Conservation (phyloP, 2,329 filamentous ascomycete species). For the Metarhizium anisopliae region DNA sequence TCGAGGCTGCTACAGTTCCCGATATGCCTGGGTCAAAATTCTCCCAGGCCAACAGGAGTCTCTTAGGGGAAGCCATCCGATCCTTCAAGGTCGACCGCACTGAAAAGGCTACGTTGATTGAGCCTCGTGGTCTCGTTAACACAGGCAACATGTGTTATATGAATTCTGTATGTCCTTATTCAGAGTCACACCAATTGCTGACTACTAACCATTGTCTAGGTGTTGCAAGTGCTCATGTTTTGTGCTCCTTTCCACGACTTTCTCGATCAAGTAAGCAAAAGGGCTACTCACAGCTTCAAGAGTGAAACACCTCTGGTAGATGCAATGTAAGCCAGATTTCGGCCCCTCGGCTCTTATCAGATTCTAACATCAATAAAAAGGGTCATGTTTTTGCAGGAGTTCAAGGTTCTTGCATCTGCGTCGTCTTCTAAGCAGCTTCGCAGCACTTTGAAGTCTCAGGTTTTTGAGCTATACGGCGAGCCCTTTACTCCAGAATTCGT, state of each 20-base stretch:
- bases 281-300: slow-evolving; percentile 84
- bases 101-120: slow-evolving; percentile 69
- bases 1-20: slow-evolving; percentile 6
- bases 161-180: slow-evolving; percentile 76
- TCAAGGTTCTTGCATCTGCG: slow-evolving; percentile 75
- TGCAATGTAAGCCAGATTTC: slow-evolving; percentile 61
- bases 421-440: slow-evolving; percentile 64
- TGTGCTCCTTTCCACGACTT: slow-evolving; percentile 94
- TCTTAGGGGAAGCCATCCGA: slow-evolving; percentile 68
- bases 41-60: slow-evolving; percentile 39
- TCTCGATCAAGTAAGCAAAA: slow-evolving; percentile 75
- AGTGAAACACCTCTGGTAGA: slow-evolving; percentile 90
- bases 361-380: slow-evolving; percentile 18
- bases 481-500: slow-evolving; percentile 90
- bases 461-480: slow-evolving; percentile 85
- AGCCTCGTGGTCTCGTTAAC: slow-evolving; percentile 89
- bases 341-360: background rate
- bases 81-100: slow-evolving; percentile 59
- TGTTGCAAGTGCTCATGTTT: slow-evolving; percentile 90
- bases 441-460: slow-evolving; percentile 65
- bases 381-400: slow-evolving; percentile 95
- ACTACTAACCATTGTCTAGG: slow-evolving; percentile 43
- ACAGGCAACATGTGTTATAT: slow-evolving; percentile 99
- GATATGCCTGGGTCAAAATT: slow-evolving; percentile 25
- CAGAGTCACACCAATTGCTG: background rate